Base-by-base conservation (phyloP, 345 rosid genomes). In the Anacardium occidentale region DNA sequence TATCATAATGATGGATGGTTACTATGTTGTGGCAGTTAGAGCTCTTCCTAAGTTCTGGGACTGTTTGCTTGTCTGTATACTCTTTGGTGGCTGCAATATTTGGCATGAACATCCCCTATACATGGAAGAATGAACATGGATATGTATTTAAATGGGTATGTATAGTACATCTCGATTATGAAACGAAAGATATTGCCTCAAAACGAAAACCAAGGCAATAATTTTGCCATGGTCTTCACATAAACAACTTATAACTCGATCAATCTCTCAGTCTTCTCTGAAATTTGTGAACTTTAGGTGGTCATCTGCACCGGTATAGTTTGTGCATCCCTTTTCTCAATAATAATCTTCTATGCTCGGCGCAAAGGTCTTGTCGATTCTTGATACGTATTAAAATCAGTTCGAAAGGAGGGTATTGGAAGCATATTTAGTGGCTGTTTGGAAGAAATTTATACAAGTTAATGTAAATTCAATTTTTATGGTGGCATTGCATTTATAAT, bases 351-450 rank as follows among this genome's bases (percentile, higher is more conserved):
- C 29, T 89, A 87, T 66, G 94, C 94, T n/a, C 87, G 92, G 37
- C 81, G 83, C 69, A 90, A 84, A 71, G 90, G 92, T 60, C 81
- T 90, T 44, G 86, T 90, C 37, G 88, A 89, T 52, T 83, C 94
- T 64, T 90, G 81, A 87, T 26, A 51, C 15, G 7, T 34, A 3
- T 32, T 66, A 37, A 9, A 73, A 52, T 56, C 50, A 53, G 42
- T n/a, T 47, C 29, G 48, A 20, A 70, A 24, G 54, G 54, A 69
- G 37, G 37, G 40, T 24, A 13, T 64, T 13, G 54, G 34, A 54
- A 68, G 70, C 22, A 18, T 65, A 37, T 47, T 55, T 55, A 22
- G 2, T 55, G 11, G 26, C 60, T 9, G 14, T 56, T 21, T 40
- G 37, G 9, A 26, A 58, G 50, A 55, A 48, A 24, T 20, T 7